A percentile compares a stretch with the other conserved stretches of the same genome.
Conservation (phyloP, 768 basidiomycete genomes). For the Leccinum pellstonianum region DNA sequence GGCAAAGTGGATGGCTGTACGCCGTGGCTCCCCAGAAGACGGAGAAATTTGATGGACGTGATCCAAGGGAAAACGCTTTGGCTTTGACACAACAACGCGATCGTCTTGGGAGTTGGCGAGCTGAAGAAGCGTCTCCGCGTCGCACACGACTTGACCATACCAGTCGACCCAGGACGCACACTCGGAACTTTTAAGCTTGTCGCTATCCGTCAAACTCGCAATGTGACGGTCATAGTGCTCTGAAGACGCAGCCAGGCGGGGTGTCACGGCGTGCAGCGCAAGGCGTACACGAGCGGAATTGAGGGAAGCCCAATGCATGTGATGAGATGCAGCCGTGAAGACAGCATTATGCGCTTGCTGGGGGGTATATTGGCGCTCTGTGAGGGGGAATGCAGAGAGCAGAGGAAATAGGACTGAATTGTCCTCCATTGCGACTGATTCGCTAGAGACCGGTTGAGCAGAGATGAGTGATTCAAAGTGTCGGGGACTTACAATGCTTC, state of each 20-base stretch:
- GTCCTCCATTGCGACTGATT: conserved; percentile 75
- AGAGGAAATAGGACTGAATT: conserved; percentile 74
- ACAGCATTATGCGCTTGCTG: conserved; percentile 47
- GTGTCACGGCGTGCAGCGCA: conserved; percentile 73
- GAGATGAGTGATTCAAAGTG: background rate
- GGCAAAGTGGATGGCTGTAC: conserved; percentile 79
- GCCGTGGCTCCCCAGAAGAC: conserved; percentile 45
- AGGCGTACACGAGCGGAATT: conserved; percentile 69
- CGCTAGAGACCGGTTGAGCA: conserved; percentile 47
- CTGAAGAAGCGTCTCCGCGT: conserved; percentile 54
- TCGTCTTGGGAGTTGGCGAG: conserved; percentile 53
- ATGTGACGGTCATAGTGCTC: conserved; percentile 56
- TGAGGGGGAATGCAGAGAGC: conserved; percentile 58
- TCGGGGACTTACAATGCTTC: conserved; percentile 30
- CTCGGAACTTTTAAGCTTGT: conserved; percentile 26
- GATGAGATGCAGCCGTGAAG: conserved; percentile 38
- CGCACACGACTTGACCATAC: conserved; percentile 75
- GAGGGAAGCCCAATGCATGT: conserved; percentile 49
- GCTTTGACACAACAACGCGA: conserved; percentile 17
- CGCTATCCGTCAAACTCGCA: conserved; percentile 23
- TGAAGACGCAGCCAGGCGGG: conserved; percentile 83
- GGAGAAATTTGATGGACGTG: conserved; percentile 61
- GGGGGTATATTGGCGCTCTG: conserved; percentile 37
- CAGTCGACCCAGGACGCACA: conserved; percentile 83
- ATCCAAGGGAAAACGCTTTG: conserved; percentile 68